Conservation (phyloP, 192 early-diverging fungal genomes). For the Phycomyces nitens region DNA sequence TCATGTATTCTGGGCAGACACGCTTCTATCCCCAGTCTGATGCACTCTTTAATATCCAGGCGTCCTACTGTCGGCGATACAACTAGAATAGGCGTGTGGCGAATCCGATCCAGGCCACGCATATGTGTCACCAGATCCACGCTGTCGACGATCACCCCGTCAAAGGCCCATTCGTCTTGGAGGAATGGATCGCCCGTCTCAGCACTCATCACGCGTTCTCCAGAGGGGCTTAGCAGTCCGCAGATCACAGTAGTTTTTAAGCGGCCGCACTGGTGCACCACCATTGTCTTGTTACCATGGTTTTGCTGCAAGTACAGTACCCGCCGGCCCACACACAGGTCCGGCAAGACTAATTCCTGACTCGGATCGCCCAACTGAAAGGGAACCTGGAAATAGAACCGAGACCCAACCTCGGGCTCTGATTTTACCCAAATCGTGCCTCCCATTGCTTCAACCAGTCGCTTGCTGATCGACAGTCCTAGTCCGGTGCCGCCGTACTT, state of each 20-base stretch:
- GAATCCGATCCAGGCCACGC: not conserved
- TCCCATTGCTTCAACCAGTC: conserved; percentile 58
- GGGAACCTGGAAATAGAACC: too few relatives aligned
- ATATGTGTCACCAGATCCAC: conserved; percentile 2
- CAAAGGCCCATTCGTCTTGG: not conserved
- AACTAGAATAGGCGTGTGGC: not conserved
- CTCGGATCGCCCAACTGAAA: too few relatives aligned
- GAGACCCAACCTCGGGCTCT: too few relatives aligned
- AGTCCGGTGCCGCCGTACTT: conserved; percentile 74
- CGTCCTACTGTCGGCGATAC: not conserved
- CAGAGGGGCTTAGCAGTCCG: too few relatives aligned
- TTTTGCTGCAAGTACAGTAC: too few relatives aligned
- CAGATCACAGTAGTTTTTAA: too few relatives aligned
- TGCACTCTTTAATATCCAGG: not conserved
- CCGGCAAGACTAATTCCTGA: too few relatives aligned
- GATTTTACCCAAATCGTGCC: conserved; percentile 22
- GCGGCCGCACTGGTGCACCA: too few relatives aligned
- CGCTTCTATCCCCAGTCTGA: not conserved
- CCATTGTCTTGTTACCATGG: too few relatives aligned
- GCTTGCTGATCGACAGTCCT: conserved; percentile 59
- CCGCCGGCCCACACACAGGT: too few relatives aligned
- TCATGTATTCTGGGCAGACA: not conserved
- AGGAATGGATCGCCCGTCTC: too few relatives aligned
- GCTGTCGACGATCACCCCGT: not conserved
- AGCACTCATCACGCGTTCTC: too few relatives aligned